Evolutionary conservation across 192 early-diverging fungal genomes (phyloP).

Genomic region (Linnemannia elongata): DNA sequence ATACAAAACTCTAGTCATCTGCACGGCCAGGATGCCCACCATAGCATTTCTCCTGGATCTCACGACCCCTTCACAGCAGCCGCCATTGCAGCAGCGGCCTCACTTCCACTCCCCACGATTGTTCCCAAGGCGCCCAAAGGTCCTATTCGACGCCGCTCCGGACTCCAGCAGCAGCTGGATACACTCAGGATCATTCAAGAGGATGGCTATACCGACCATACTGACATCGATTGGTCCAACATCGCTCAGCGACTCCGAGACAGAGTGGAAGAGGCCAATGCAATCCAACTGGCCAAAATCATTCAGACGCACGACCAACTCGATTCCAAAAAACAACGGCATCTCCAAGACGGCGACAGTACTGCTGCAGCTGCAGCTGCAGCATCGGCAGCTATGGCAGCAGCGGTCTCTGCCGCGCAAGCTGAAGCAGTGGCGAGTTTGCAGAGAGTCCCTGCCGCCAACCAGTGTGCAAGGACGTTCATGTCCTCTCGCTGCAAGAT

Average conservation of each 20-base stretch:
- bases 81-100: slow-evolving; percentile 20
- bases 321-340: slow-evolving; percentile 47
- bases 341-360: slow-evolving; percentile 41
- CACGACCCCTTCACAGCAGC: slow-evolving; percentile 30
- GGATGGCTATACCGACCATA: slow-evolving; percentile 48
- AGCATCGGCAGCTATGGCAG: slow-evolving; percentile 50
- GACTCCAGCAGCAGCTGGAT: slow-evolving; percentile 51
- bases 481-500: slow-evolving; percentile 53
- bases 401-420: slow-evolving; percentile 49
- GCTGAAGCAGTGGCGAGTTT: slow-evolving; percentile 55
- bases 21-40: slow-evolving; percentile 3
- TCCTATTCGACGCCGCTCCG: slow-evolving; percentile 49
- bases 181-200: slow-evolving; percentile 45
- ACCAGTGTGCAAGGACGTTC: slow-evolving; percentile 51
- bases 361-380: slow-evolving; percentile 41
- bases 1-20: not conserved
- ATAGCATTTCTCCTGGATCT: not conserved
- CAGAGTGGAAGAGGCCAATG: slow-evolving; percentile 42
- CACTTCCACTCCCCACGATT: slow-evolving; percentile 33
- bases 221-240: slow-evolving; percentile 45
- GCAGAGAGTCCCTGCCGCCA: slow-evolving; percentile 47
- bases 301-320: slow-evolving; percentile 49
- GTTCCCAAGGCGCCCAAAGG: slow-evolving; percentile 47
- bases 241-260: slow-evolving; percentile 50
- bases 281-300: slow-evolving; percentile 52